A percentile compares a stretch with the other conserved stretches of the same genome.
phyloP scores from a whole-genome alignment of 2,329 filamentous ascomycete species.

The Pseudocercospora macadamiae region DNA sequence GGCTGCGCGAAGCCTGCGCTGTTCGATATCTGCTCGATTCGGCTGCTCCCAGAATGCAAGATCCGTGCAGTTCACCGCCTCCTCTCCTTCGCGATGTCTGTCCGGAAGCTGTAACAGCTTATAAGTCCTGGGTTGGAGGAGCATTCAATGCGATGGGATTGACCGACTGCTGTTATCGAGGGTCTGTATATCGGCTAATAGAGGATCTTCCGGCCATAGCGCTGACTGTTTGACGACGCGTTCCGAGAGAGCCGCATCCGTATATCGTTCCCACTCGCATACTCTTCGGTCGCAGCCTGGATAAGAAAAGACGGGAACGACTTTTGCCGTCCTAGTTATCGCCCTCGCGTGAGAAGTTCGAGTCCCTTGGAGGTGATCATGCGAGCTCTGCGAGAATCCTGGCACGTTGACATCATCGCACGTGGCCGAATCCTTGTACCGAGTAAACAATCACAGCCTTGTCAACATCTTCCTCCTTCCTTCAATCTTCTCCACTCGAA shows the following conservation, averaged over 20 bases:
- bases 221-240: constrained; percentile 2
- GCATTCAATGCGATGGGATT: constrained; percentile 13
- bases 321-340: background rate
- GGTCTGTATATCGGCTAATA: background rate
- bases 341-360: background rate
- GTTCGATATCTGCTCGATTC: background rate
- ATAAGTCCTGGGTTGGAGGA: constrained; percentile 16
- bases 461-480: background rate
- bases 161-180: constrained; percentile 11
- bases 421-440: background rate
- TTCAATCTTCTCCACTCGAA: background rate
- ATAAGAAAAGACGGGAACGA: too few relatives aligned
- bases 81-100: background rate
- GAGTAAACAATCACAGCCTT: background rate
- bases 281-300: background rate
- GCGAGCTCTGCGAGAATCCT: background rate
- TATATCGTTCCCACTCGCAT: background rate
- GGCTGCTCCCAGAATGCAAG: constrained; percentile 11
- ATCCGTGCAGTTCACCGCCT: background rate
- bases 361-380: background rate
- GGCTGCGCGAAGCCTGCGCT: constrained; percentile 1
- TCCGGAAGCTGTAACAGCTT: constrained; percentile 9
- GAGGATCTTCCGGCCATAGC: background rate
- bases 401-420: background rate
- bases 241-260: background rate